A percentile compares a stretch with the other conserved stretches of the same genome.
These are phyloP conservation scores for Sugiyamaella lignohabitans DNA, from an alignment of 805 yeast genomes.

Conservation along the genomic window DNA sequence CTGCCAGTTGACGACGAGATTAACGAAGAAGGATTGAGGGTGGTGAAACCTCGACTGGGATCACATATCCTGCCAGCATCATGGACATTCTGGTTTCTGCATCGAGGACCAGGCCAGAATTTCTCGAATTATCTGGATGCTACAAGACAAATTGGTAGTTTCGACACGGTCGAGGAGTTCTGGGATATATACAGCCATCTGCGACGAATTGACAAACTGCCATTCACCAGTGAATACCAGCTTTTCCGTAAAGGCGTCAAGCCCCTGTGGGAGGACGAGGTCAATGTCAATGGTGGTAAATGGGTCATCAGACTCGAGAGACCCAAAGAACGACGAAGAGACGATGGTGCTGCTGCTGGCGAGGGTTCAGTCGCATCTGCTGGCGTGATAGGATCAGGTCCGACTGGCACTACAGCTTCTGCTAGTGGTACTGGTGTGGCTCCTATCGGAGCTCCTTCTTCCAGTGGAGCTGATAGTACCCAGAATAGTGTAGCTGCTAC, in stretches of 20 bases:
- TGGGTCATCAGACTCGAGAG: slow-evolving; percentile 51
- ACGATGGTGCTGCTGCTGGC: slow-evolving; percentile 7
- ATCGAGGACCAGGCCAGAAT: slow-evolving; percentile 25
- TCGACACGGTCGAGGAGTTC: slow-evolving; percentile 87
- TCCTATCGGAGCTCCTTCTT: not conserved
- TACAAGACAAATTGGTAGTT: slow-evolving; percentile 73
- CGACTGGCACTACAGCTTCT: not conserved
- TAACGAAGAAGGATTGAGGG: slow-evolving; percentile 8
- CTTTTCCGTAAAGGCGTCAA: slow-evolving; percentile 53
- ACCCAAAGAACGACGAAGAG: slow-evolving; percentile 18
- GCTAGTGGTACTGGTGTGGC: slow-evolving; percentile 2
- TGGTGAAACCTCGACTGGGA: slow-evolving; percentile 17
- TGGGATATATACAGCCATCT: slow-evolving; percentile 88
- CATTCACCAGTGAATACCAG: slow-evolving; percentile 42
- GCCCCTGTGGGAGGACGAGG: slow-evolving; percentile 66
- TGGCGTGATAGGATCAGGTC: too few species aligned
- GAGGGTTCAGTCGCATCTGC: slow-evolving; percentile 1
- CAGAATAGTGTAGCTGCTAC: not conserved
- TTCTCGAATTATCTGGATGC: slow-evolving; percentile 24
- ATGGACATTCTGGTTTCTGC: slow-evolving; percentile 30
- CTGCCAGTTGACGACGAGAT: slow-evolving; percentile 1
- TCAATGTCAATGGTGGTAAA: slow-evolving; percentile 54
- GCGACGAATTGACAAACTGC: slow-evolving; percentile 21
- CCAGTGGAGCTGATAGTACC: not conserved
- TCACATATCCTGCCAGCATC: slow-evolving; percentile 17